Conservation (phyloP, 2,329 filamentous ascomycete species). For the Didymella exigua region DNA sequence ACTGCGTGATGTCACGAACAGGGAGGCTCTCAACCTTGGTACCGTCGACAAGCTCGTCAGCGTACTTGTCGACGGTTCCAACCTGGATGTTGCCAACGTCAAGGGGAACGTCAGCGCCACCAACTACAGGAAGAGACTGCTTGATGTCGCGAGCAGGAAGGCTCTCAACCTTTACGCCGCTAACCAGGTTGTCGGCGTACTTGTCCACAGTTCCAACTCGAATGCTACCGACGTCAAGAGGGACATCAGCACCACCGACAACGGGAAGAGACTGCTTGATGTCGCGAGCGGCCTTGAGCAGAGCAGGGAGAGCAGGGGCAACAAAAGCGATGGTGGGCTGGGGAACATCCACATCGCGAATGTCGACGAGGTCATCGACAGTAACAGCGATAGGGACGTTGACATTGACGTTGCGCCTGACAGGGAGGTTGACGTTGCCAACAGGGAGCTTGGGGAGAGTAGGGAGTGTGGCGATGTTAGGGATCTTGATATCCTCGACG, state of each 20-base stretch:
- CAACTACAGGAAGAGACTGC: not conserved
- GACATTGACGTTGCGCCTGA: not conserved
- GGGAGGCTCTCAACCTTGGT: not conserved
- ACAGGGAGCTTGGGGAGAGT: not conserved
- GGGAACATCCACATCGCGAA: not conserved
- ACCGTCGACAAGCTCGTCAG: not conserved
- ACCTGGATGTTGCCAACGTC: not conserved
- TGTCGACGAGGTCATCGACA: not conserved
- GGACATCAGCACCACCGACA: not conserved
- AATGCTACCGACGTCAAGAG: slow-evolving; percentile 4
- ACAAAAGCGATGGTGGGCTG: not conserved
- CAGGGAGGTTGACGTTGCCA: not conserved
- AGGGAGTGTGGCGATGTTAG: not conserved
- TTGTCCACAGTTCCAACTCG: slow-evolving; percentile 4
- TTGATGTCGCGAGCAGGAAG: not conserved
- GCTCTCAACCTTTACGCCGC: not conserved
- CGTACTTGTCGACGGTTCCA: not conserved
- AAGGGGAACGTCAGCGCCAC: not conserved
- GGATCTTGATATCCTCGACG: not conserved
- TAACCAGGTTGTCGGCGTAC: not conserved
- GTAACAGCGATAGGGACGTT: not conserved
- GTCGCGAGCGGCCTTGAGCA: not conserved
- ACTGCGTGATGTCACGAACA: slow-evolving; percentile 9
- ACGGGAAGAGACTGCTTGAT: slow-evolving; percentile 5
- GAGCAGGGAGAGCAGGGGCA: not conserved